Evolutionary conservation across 2,329 filamentous ascomycete genomes (phyloP), one percentile per base, ranked within the genome.

Genomic region (Neonectria faginata): DNA sequence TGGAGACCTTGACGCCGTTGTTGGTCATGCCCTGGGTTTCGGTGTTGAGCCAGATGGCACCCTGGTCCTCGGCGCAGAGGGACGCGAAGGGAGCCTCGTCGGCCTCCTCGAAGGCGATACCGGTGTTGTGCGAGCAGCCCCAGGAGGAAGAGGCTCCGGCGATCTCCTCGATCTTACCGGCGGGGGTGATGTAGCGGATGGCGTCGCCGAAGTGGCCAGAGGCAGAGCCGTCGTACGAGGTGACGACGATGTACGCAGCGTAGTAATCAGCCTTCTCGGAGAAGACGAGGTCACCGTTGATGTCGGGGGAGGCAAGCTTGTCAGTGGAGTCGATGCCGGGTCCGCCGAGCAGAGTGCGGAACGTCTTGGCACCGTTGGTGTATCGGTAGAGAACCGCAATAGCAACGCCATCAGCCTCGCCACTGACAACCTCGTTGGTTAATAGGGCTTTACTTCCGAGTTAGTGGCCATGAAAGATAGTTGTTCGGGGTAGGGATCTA

Each of bases 81-180:
- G 82, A 85, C 22, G 87, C 85, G 65, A 86, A 89, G 4, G 88
- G 88, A 18, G 84, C 79, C 14, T 80, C 83, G 54, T 88, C 86
- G 20, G 87, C 86, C 18, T 83, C 86, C 73, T 89, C 88, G 58
- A 90, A 84, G 6, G 86, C 87, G 60, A 90, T 89, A 60, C 88
- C 88, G 1, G 87, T 89, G 78, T 90, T 90, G 81, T 89, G 87
- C 6, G 84, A 87, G 79, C 88, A 90, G 18, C 87, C 88, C 82
- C 86, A 89, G 14, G 81, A 79, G 60, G 83, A 86, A 47, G 83
- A 83, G 3, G 87, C 85, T 1, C 85, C 86, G 2, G 74, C 53
- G 64, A 88, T 87, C 11, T 76, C 79, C 68, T 85, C 77, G 3
- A 89, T 75, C 8, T 79, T 81, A 12, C 88, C 88, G 18, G 79